Evolutionary conservation across 495 filamentous ascomycete species (phyloP).

Genomic region (Neurospora pannonica): DNA sequence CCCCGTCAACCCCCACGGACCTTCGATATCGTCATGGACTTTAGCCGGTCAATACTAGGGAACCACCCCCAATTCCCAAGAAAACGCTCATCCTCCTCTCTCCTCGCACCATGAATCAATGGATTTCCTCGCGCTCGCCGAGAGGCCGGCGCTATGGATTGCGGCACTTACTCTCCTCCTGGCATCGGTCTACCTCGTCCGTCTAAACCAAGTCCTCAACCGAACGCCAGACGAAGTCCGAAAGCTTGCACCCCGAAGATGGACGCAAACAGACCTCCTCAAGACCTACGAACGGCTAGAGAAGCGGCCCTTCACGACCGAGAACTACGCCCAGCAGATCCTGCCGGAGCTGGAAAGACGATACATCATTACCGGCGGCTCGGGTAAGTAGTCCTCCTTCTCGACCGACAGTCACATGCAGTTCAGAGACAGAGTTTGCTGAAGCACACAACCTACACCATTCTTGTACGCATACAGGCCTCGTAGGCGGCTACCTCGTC

Average conservation of each 20-base stretch:
- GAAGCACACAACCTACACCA: too few relatives aligned
- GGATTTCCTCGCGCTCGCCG: neutral
- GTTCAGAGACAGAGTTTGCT: too few relatives aligned
- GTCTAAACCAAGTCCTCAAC: conserved; percentile 40
- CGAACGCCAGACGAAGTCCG: conserved; percentile 37
- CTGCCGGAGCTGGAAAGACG: conserved; percentile 46
- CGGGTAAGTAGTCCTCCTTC: conserved; percentile 32
- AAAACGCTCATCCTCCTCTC: neutral
- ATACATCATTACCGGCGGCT: conserved; percentile 49
- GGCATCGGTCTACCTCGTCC: conserved; percentile 34
- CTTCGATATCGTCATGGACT: neutral
- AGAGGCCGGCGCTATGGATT: neutral
- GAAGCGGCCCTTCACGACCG: conserved; percentile 26
- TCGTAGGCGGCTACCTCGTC: too few relatives aligned
- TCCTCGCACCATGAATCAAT: neutral
- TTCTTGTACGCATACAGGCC: too few relatives aligned
- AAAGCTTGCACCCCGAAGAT: conserved; percentile 34
- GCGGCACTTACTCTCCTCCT: conserved; percentile 2
- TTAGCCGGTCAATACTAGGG: neutral
- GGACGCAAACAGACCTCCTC: conserved; percentile 39
- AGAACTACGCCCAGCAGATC: conserved; percentile 36
- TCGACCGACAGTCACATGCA: too few relatives aligned
- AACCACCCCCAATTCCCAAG: neutral
- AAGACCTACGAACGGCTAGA: conserved; percentile 34
- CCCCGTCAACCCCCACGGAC: neutral